A percentile compares a stretch with the other conserved stretches of the same genome.
These are phyloP conservation scores for Mycena metata DNA, from an alignment of 768 basidiomycete genomes.

Conservation along the genomic window DNA sequence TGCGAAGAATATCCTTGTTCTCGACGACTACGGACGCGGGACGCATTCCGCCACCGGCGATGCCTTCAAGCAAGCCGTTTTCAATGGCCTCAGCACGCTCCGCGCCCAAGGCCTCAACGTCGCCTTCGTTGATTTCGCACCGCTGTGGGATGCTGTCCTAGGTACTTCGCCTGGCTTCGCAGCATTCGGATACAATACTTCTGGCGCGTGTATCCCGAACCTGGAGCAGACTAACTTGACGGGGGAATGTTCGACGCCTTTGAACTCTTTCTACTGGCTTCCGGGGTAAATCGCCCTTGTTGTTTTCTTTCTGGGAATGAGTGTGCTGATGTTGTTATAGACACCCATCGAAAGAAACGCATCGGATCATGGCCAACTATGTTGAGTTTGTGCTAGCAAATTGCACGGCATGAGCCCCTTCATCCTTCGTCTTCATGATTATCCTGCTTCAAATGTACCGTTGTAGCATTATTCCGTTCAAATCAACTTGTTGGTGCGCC, in stretches of 20 bases:
- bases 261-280: conserved; percentile 68
- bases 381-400: not conserved
- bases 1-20: conserved; percentile 62
- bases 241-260: conserved; percentile 54
- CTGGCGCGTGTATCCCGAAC: conserved; percentile 50
- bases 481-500: too few species aligned
- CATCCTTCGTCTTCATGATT: too few species aligned
- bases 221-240: conserved; percentile 48
- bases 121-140: conserved; percentile 60
- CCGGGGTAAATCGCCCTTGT: conserved; percentile 54
- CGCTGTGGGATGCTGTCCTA: conserved; percentile 65
- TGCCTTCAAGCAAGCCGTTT: conserved; percentile 61
- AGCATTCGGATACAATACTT: conserved; percentile 64
- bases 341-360: not conserved
- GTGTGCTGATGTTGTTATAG: not conserved
- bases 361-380: not conserved
- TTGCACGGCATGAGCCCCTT: not conserved
- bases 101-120: conserved; percentile 52
- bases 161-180: conserved; percentile 55
- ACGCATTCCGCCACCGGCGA: conserved; percentile 55
- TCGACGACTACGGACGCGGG: conserved; percentile 66
- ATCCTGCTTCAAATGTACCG: too few species aligned
- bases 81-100: conserved; percentile 54
- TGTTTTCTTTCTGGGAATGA: not conserved
- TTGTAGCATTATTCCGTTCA: too few species aligned